phyloP scores from a whole-genome alignment of 345 rosid genomes.

The thale cress (Arabidopsis thaliana) region TAIR10.1 NC_003071.7:12219001-12219500 shows the following conservation, averaged over 20 bases:
- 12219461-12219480: slow-evolving; percentile 70
- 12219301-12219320: slow-evolving; percentile 91
- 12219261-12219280: slow-evolving; percentile 97
- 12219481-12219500: slow-evolving; percentile 76
- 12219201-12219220: not conserved
- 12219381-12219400: not conserved
- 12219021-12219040: not conserved
- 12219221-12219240: slow-evolving; percentile 48
- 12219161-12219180: not conserved
- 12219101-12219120: not conserved
- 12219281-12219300: slow-evolving; percentile 84
- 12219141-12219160: slow-evolving; percentile 9
- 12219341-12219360: slow-evolving; percentile 75
- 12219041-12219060: not conserved
- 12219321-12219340: slow-evolving; percentile 93
- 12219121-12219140: not conserved
- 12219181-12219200: not conserved
- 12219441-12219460: slow-evolving; percentile 53
- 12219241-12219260: slow-evolving; percentile 99
- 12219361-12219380: slow-evolving; percentile 67
- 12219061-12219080: not conserved
- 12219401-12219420: slow-evolving; percentile 4
- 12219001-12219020: not conserved
- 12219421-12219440: not conserved
- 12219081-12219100: slow-evolving; percentile 4